Evolutionary conservation across 352 stramenopile genomes (phyloP), one percentile per base, ranked within the genome.

Genomic region (Phytophthora litchii): DNA sequence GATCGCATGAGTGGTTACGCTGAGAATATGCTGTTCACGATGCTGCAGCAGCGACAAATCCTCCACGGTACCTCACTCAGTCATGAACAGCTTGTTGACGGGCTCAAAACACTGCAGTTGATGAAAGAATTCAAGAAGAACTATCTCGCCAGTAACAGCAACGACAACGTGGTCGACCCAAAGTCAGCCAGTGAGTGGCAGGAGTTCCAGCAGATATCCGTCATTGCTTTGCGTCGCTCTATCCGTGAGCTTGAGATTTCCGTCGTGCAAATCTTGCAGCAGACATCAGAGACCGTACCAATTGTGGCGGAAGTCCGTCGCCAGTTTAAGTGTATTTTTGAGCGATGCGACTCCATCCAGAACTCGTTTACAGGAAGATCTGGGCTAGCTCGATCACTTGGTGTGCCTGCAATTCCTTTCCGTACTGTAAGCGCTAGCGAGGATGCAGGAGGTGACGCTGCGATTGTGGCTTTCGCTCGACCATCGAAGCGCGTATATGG

Each of bases 1-100:
- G 82, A 96, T 17, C 68, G 89, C 12, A 97, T 98, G 83, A 86
- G 77, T 55, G 88, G 87, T 6, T 94, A 96, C 49, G 81, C 89
- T 0, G 91, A 98, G 51, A 96, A 97, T 61, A 91, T 98, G 75
- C 67, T 96, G 0, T 74, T 91, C 48, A 74, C 78, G 31, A 86
- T 97, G 61, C 60, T 98, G 21, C 88, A 97, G 63, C 89, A 97
- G 40, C 86, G 93, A 21, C 80, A 90, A 16, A 64, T 92, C 3
- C 75, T 97, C 3, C 76, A 91, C 16, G 72, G 75, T 5, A 72
- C 84, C 3, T 84, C 83, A 10, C 59, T 84, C 0, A 91, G 78
- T 42, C 87, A 96, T 51, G 82, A 94, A 58, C 72, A 80, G 16
- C 66, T 96, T 41, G 67, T 90, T 6, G 53, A 74, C 11, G 67